Conservation (phyloP, 2,329 filamentous ascomycete genomes). For the Furcasterigmium furcatum region DNA sequence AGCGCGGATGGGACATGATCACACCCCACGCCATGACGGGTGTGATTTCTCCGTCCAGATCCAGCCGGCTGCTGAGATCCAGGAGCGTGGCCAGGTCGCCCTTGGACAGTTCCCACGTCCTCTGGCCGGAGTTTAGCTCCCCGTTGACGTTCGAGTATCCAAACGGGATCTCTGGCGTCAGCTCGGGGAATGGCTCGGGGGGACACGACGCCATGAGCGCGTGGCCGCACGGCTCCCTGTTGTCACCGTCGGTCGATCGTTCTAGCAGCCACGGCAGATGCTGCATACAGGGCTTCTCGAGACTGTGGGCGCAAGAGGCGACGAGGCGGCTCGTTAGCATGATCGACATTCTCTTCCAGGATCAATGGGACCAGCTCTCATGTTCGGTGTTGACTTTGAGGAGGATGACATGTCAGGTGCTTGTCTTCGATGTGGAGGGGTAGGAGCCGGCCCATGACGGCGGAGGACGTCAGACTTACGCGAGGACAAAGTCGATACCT, state of each 20-base stretch:
- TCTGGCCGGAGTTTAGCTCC: constrained; percentile 50
- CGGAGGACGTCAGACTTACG: constrained; percentile 61
- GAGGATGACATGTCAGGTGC: neutral
- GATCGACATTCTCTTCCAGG: constrained; percentile 2
- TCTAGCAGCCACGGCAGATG: constrained; percentile 79
- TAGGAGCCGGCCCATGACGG: neutral
- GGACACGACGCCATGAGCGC: constrained; percentile 92
- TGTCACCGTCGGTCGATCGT: constrained; percentile 53
- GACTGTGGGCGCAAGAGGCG: constrained; percentile 47
- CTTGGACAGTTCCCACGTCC: constrained; percentile 77
- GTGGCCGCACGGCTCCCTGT: constrained; percentile 72
- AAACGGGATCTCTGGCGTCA: constrained; percentile 50
- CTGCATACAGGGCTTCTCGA: constrained; percentile 91
- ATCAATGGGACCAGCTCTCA: neutral
- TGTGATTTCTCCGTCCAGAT: constrained; percentile 87
- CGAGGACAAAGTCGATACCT: constrained; percentile 87
- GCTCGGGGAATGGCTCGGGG: constrained; percentile 56
- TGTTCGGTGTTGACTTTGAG: neutral
- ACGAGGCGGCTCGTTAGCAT: constrained; percentile 35
- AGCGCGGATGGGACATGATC: constrained; percentile 68
- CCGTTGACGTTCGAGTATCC: constrained; percentile 37
- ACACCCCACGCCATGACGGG: constrained; percentile 94
- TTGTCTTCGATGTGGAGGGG: neutral
- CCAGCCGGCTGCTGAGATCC: constrained; percentile 77
- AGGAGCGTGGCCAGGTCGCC: constrained; percentile 77